phyloP scores from a whole-genome alignment of 257 asterid genomes.

The Capsicum baccatum region DNA sequence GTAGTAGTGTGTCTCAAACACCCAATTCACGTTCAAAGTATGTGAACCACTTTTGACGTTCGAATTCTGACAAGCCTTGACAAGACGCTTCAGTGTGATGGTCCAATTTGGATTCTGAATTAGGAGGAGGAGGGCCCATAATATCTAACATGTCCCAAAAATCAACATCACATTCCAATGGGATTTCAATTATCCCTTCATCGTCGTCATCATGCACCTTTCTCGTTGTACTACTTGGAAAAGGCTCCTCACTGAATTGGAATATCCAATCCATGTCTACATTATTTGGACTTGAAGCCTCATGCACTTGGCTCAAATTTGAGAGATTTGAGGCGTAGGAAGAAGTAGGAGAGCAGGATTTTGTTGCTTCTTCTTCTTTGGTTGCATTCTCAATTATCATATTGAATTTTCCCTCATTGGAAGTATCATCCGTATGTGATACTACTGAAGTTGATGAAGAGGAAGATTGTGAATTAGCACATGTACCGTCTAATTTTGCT shows the following conservation, averaged over 20 bases:
- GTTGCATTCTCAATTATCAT: not conserved
- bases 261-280: slow-evolving; percentile 21
- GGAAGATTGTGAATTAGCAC: not conserved
- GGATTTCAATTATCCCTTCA: slow-evolving; percentile 40
- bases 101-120: slow-evolving; percentile 4
- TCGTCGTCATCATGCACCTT: not conserved
- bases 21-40: slow-evolving; percentile 64
- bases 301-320: not conserved
- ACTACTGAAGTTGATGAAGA: slow-evolving; percentile 28
- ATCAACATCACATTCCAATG: slow-evolving; percentile 47
- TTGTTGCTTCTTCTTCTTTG: not conserved
- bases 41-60: slow-evolving; percentile 52
- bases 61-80: slow-evolving; percentile 27
- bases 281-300: slow-evolving; percentile 16
- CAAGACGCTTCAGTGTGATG: not conserved
- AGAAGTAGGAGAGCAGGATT: slow-evolving; percentile 33
- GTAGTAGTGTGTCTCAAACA: slow-evolving; percentile 29
- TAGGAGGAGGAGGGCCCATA: slow-evolving; percentile 29
- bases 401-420: not conserved
- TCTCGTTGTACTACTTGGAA: not conserved
- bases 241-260: not conserved
- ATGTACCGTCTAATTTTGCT: slow-evolving; percentile 13
- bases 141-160: slow-evolving; percentile 51
- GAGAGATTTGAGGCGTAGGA: slow-evolving; percentile 37
- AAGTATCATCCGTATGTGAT: not conserved